phyloP scores from a whole-genome alignment of 805 yeast genomes.

The Candida andamanensis region DNA sequence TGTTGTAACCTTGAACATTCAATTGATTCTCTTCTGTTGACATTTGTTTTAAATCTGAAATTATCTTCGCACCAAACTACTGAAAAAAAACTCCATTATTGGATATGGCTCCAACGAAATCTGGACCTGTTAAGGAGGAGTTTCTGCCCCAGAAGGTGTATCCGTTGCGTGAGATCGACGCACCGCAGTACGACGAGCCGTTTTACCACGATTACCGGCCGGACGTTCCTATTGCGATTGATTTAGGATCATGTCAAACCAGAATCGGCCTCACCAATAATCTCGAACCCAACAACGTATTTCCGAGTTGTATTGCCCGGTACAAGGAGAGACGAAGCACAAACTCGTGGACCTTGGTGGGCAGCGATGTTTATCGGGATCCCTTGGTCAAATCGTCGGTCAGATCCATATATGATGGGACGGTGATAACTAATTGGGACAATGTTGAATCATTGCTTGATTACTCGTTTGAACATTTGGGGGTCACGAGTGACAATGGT shows the following conservation, averaged over 20 bases:
- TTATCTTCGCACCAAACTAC: no score
- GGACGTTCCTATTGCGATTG: conserved; percentile 79
- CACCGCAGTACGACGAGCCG: conserved; percentile 40
- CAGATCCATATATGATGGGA: conserved; percentile 82
- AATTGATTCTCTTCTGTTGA: conserved; percentile 40
- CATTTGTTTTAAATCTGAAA: conserved; percentile 12
- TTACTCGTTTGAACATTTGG: conserved; percentile 74
- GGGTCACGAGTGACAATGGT: conserved; percentile 47
- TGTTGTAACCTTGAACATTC: conserved; percentile 76
- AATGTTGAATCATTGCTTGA: conserved; percentile 76
- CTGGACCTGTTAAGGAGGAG: conserved; percentile 13
- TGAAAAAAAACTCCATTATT: no score
- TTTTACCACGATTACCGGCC: conserved; percentile 43
- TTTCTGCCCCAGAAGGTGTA: conserved; percentile 40
- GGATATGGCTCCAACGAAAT: conserved; percentile 13
- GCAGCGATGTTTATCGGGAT: conserved; percentile 76
- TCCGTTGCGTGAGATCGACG: conserved; percentile 36
- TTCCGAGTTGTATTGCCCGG: conserved; percentile 65
- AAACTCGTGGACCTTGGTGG: conserved; percentile 64
- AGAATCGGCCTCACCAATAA: conserved; percentile 55
- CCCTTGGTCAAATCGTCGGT: conserved; percentile 62
- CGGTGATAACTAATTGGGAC: conserved; percentile 89
- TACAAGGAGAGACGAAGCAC: conserved; percentile 73
- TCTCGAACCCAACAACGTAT: conserved; percentile 50
- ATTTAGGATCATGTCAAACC: conserved; percentile 65